Base-by-base conservation (phyloP, 805 yeast genomes). In the Teunomyces barrocoloradensis region DNA sequence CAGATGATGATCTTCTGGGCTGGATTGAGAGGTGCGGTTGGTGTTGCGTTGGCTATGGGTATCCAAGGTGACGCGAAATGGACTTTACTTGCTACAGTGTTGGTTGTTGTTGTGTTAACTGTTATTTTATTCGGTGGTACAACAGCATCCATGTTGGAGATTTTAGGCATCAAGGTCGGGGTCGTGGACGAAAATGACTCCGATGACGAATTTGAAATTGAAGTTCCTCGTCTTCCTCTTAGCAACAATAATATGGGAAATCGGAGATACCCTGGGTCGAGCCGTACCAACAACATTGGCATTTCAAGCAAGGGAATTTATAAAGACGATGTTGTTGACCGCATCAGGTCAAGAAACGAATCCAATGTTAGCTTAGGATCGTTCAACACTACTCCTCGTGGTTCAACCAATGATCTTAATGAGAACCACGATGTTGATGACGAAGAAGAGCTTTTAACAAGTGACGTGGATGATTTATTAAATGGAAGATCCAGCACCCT, bases 1-100 rank as follows among this genome's bases (percentile, higher is more conserved):
- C 99, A 94, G 69, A 89, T 90, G 88, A 94, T 94, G 99, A 89
- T 92, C 43, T 94, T 94, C 65, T 94, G 99, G 99, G 99, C 99
- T 2, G 99, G 99, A 3, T 74, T 94, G 47, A 78, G 99, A 61
- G 99, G 99, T 50, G 99, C 99, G 0, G 99, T 94, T 30, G 99
- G 99, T 54, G 99, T 94, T 4, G 99, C 99, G 0, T 78, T 94
- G 59, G 99, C 99, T 0, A 89, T 95, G 83, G 99, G 99, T 11
- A 73, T 94, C 35, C 96, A 89, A 68, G 99, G 98, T 51, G 97
- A 92, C 60, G 84, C 88, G 47, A 92, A 91, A 53, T 84, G 85
- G 61, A 84, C 96, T 0, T 72, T 94, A 45, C 70, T 92, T 45
- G 99, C 99, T 2, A 95, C 99, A 0, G 97, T 95, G 0, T 72